Conservation (phyloP, 2,329 filamentous ascomycete species). For the Harringtonia aguacate region DNA sequence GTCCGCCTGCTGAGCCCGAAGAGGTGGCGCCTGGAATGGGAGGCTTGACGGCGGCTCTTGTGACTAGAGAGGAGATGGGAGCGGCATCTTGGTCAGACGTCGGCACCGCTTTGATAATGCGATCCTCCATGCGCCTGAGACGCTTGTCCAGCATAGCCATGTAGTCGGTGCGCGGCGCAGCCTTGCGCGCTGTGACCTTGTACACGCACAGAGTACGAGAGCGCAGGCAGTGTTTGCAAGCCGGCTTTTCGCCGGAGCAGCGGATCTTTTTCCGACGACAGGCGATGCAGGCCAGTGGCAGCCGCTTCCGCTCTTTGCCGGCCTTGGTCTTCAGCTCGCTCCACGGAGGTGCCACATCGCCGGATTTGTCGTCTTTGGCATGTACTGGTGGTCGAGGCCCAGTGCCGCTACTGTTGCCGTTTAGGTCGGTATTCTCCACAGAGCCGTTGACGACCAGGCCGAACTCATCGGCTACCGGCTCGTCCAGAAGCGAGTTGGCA, state of each 20-base stretch:
- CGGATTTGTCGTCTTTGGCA: conserved; percentile 46
- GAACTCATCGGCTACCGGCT: conserved; percentile 48
- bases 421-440: conserved; percentile 41
- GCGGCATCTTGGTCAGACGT: conserved; percentile 66
- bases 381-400: not conserved
- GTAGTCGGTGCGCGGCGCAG: conserved; percentile 89
- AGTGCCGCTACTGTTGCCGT: not conserved
- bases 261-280: conserved; percentile 96
- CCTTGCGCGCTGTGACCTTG: conserved; percentile 91
- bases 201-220: conserved; percentile 94
- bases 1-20: no score
- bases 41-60: conserved; percentile 77
- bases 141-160: conserved; percentile 99
- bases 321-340: conserved; percentile 83
- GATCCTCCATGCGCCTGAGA: conserved; percentile 92
- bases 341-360: conserved; percentile 50
- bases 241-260: conserved; percentile 94
- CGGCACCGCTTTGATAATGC: conserved; percentile 90
- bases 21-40: conserved; percentile 45
- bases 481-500: conserved; percentile 37
- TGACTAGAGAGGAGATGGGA: conserved; percentile 44
- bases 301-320: conserved; percentile 86
- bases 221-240: conserved; percentile 89
- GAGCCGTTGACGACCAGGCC: conserved; percentile 35
- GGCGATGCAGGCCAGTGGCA: conserved; percentile 90